A percentile compares a stretch with the other conserved stretches of the same genome.
phyloP scores from a whole-genome alignment of 2,329 filamentous ascomycete species.

The Cylindrodendrum hubeiense region DNA sequence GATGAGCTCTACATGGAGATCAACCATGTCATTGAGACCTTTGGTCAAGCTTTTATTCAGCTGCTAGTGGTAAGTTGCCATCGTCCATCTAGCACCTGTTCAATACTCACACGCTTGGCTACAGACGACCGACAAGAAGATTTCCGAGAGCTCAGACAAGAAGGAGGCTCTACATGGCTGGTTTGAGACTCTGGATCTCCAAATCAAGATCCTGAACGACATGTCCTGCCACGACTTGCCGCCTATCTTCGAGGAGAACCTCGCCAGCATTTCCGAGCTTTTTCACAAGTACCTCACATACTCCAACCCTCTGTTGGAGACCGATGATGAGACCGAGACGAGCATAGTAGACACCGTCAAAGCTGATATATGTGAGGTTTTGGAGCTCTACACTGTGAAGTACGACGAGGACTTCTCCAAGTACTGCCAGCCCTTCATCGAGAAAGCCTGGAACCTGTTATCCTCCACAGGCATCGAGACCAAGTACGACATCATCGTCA shows the following conservation, averaged over 20 bases:
- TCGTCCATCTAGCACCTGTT: not conserved
- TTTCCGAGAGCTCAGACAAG: constrained; percentile 82
- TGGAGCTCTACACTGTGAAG: constrained; percentile 93
- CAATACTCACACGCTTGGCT: constrained; percentile 32
- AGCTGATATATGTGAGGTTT: constrained; percentile 90
- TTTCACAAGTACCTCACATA: constrained; percentile 95
- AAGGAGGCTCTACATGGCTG: constrained; percentile 80
- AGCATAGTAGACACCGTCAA: constrained; percentile 88
- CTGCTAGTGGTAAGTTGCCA: constrained; percentile 74
- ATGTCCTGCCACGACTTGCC: constrained; percentile 97
- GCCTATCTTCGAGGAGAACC: constrained; percentile 92
- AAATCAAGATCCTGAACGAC: constrained; percentile 94
- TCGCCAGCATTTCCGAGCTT: constrained; percentile 80
- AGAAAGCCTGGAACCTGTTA: constrained; percentile 90
- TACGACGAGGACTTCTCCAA: constrained; percentile 93
- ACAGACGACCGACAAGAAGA: constrained; percentile 75
- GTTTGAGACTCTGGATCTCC: constrained; percentile 87
- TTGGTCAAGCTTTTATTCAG: constrained; percentile 85
- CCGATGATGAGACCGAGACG: constrained; percentile 90
- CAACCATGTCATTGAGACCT: constrained; percentile 91
- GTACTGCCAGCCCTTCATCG: constrained; percentile 86
- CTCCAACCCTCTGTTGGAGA: constrained; percentile 84
- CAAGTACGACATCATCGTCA: constrained; percentile 94
- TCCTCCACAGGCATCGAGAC: constrained; percentile 88
- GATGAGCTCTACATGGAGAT: constrained; percentile 95